Evolutionary conservation across 2,329 filamentous ascomycete genomes (phyloP).

Genomic region (Clarireedia paspali): DNA sequence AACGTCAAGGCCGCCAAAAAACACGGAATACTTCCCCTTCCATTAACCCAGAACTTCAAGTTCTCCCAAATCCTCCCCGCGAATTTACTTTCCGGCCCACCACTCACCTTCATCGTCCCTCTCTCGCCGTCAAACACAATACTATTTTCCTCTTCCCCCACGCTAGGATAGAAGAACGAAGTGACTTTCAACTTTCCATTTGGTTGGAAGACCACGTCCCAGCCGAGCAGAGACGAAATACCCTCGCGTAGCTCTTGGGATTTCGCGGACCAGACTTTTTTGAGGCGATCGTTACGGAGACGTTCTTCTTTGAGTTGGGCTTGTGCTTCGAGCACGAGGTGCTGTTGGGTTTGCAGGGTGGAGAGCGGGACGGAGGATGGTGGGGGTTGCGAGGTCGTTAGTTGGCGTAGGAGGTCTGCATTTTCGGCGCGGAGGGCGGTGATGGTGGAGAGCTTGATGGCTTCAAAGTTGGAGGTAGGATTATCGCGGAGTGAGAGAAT

Average conservation of each 20-base stretch:
- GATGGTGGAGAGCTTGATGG: constrained; percentile 75
- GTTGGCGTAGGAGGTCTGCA: constrained; percentile 66
- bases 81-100: constrained; percentile 80
- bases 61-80: constrained; percentile 76
- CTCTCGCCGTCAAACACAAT: constrained; percentile 87
- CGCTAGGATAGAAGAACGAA: constrained; percentile 69
- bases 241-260: constrained; percentile 92
- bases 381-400: constrained; percentile 39
- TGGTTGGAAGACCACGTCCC: constrained; percentile 93
- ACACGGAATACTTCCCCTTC: constrained; percentile 86
- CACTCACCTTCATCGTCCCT: constrained; percentile 96
- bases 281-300: constrained; percentile 78
- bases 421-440: constrained; percentile 76
- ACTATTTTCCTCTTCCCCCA: constrained; percentile 56
- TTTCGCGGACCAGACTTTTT: constrained; percentile 88
- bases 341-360: constrained; percentile 65
- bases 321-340: constrained; percentile 66
- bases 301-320: constrained; percentile 64
- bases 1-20: constrained; percentile 86
- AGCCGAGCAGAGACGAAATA: constrained; percentile 84
- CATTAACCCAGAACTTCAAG: constrained; percentile 93
- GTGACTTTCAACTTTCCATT: constrained; percentile 94
- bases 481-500: constrained; percentile 85
- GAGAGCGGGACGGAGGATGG: constrained; percentile 58
- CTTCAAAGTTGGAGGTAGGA: constrained; percentile 78